Evolutionary conservation across 306 rosid species (phyloP), one percentile per base, ranked within the genome.

Genomic region (Cicer chorassanicum): DNA sequence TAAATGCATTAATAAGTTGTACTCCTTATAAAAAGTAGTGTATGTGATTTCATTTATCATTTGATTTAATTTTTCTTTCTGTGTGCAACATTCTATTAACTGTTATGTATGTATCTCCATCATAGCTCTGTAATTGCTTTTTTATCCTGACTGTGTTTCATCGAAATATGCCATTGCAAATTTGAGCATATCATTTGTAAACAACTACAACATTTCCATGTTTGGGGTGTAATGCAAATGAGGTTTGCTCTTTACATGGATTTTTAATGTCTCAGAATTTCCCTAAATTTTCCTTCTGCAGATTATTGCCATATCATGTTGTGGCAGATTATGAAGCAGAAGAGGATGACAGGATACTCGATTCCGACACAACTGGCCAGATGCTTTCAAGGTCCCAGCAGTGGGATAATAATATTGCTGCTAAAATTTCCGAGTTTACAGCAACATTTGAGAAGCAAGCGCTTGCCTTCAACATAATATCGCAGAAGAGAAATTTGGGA

Each of bases 291-390:
- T 62, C 65, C 49, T 62, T 4, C n/a, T 76, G 79, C 87, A 94
- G 98, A 80, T 83, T 94, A 69, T 82, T 94, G 81, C 96, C 97
- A 6, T 94, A 94, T 76, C 98, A 94, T 80, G 98, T 94, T 69
- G 98, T 94, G 75, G 98, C 98, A 44, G 98, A 94, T 81, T 94
- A 94, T 80, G 98, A 94, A 73, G 98, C 97, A 7, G 97, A 94
- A 84, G 98, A 94, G 86, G 98, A 94, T 75, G 97, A 94, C 75
- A 87, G 98, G 82, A 90, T 94, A 70, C 97, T 94, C 0, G 96
- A 94, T 87, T 90, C 97, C 73, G 97, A 94, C 82, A 89, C 95
- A 29, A 91, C 96, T 3, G 98, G 98, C 69, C 89, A 86, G 80
- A 76, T 94, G 86, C 95, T 88, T 45, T 94, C 98, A 13, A 91